Percentiles rank a stretch among this genome's conserved stretches.
These are phyloP conservation scores for Botryosphaeria dothidea DNA, from an alignment of 2,329 filamentous ascomycete genomes.

Conservation along the genomic window DNA sequence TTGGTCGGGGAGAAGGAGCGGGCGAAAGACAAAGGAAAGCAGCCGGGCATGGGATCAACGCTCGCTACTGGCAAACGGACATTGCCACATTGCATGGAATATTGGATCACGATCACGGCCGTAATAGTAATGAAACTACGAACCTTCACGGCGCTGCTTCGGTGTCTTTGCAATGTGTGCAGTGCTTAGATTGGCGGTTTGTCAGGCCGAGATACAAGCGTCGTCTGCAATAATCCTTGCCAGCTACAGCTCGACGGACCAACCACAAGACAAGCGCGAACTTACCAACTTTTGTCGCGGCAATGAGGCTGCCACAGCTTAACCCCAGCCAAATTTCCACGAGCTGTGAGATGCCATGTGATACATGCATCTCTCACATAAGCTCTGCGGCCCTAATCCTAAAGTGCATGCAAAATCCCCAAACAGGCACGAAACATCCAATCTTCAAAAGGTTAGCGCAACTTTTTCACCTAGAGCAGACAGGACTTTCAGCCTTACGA, in stretches of 20 bases:
- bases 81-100: not conserved
- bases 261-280: not conserved
- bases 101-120: not conserved
- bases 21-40: not conserved
- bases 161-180: not conserved
- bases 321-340: not conserved
- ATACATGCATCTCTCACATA: not conserved
- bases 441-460: no score
- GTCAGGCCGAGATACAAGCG: not conserved
- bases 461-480: no score
- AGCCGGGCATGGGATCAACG: not conserved
- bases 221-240: not conserved
- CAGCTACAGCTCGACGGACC: not conserved
- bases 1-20: not conserved
- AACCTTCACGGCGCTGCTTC: not conserved
- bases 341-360: not conserved
- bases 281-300: not conserved
- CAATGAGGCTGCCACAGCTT: not conserved
- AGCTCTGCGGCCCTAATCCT: not conserved
- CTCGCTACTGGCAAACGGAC: not conserved
- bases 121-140: not conserved
- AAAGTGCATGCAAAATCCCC: no score
- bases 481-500: no score
- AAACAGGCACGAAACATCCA: no score
- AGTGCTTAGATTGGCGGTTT: not conserved